Base-by-base conservation (phyloP, 208 protist species). In the Wallacemonas sp. region DNA sequence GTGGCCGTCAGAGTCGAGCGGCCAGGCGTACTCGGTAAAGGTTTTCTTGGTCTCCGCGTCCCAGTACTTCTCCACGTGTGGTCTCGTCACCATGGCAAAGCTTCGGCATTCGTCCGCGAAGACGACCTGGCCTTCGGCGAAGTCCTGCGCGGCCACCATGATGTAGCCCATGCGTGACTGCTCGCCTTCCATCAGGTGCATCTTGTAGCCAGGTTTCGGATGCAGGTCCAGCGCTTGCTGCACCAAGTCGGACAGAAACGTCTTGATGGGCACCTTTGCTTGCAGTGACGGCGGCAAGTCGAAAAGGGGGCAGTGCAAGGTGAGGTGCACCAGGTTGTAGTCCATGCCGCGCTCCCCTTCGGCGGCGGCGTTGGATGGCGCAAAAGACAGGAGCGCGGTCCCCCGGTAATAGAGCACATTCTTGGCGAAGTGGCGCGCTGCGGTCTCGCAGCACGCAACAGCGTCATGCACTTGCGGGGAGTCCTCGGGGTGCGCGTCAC, bases 1-100 rank as follows among this genome's bases (percentile, higher is more conserved):
- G 65, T 96, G 91, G 4, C 87, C 87, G 26, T 95, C 90, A 4
- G 65, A 65, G 70, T 92, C 86, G 22, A 96, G 70, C 1, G 91
- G 91, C 91, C 91, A 96, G n/a, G 91, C 87, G 74, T 93, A 96
- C 71, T 92, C 82, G n/a, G 75, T 76, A 70, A 95, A 95, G 28
- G 76, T 76, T 32, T 69, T 67, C 67, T 85, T 84, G 29, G 76
- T 42, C 23, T 78, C 76, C 0, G 12, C 52, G 33, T 74, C 72
- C 86, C 89, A 95, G 26, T 79, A 36, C 48, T 46, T 49, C 57
- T 86, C 73, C 16, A 95, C 89, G 66, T 89, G 76, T 10, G 81
- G 80, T 7, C 74, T 52, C 0, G 89, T 95, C 14, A 92, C 86
- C 45, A 95, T 54, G 11, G 86, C 63, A 57, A 95, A 91, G 67